Evolutionary conservation across 2,329 filamentous ascomycete genomes (phyloP).

Genomic region (Colletotrichum plurivorum): DNA sequence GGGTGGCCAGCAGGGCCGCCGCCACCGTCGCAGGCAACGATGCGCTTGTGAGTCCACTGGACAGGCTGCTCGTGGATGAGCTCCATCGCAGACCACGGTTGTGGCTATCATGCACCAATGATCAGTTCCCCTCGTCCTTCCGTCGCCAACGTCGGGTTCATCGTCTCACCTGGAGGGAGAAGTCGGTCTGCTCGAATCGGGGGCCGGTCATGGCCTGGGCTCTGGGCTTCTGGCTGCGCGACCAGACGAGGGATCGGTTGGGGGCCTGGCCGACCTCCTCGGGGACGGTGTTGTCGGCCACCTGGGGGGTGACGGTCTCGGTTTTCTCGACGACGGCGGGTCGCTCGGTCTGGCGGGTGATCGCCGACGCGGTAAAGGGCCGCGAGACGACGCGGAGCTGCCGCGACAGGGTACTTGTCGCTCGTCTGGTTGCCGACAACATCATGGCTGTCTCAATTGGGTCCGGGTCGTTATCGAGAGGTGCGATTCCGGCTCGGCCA

Average conservation of each 20-base stretch:
- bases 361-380: conserved; percentile 62
- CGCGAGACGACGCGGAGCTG: conserved; percentile 60
- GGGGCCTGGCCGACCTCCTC: conserved; percentile 82
- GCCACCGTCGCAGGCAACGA: conserved; percentile 92
- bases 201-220: conserved; percentile 91
- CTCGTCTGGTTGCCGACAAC: conserved; percentile 58
- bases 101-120: conserved; percentile 73
- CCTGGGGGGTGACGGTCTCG: conserved; percentile 59
- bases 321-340: conserved; percentile 55
- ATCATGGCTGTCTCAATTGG: conserved; percentile 55
- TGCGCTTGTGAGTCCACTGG: conserved; percentile 85
- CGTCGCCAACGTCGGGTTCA: not conserved
- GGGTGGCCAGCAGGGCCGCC: conserved; percentile 93
- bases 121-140: not conserved
- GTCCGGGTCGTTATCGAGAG: conserved; percentile 16
- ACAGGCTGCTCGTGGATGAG: conserved; percentile 97
- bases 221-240: conserved; percentile 85
- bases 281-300: conserved; percentile 57
- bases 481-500: conserved; percentile 31
- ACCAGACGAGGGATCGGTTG: conserved; percentile 87
- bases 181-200: conserved; percentile 97
- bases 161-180: conserved; percentile 84
- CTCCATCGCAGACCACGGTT: conserved; percentile 90
- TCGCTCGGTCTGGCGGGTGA: conserved; percentile 51
- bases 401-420: conserved; percentile 59